phyloP scores from a whole-genome alignment of 2,329 filamentous ascomycete genomes.

The Proliferodiscus dingleyae region DNA sequence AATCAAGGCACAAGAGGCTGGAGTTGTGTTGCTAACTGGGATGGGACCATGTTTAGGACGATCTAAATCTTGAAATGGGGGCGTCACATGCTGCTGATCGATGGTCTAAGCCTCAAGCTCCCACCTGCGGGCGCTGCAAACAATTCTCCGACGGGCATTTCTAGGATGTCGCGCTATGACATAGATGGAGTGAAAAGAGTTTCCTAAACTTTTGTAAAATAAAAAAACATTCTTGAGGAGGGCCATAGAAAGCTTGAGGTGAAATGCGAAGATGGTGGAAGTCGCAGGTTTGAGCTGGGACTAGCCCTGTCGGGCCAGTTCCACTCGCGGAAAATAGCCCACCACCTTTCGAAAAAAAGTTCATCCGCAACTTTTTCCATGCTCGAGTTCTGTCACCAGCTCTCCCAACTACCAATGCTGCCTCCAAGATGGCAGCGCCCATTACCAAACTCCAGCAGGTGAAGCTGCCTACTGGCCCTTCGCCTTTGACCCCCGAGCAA shows the following conservation, averaged over 20 bases:
- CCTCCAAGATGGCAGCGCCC: slow-evolving; percentile 27
- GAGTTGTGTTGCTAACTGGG: not conserved
- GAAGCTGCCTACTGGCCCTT: slow-evolving; percentile 73
- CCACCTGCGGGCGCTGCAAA: not conserved
- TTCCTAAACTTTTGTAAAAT: not conserved
- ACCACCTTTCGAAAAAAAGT: too few species aligned
- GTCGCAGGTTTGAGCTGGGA: not conserved
- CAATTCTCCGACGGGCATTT: too few species aligned
- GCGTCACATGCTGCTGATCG: not conserved
- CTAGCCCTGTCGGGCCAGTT: not conserved
- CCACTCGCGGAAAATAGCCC: slow-evolving; percentile 10
- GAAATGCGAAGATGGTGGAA: not conserved
- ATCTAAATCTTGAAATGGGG: not conserved
- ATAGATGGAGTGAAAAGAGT: not conserved
- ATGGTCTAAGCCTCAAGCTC: not conserved
- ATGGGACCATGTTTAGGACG: not conserved
- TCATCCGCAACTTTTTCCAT: slow-evolving; percentile 8
- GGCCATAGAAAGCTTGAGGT: not conserved
- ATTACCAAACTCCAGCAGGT: slow-evolving; percentile 46
- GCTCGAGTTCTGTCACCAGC: not conserved
- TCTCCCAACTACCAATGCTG: slow-evolving; percentile 6
- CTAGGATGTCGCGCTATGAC: too few species aligned
- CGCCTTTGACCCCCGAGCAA: slow-evolving; percentile 84
- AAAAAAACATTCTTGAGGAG: not conserved
- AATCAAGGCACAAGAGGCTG: not conserved